phyloP scores from a whole-genome alignment of 257 asterid species.

The Ballota nigra region DNA sequence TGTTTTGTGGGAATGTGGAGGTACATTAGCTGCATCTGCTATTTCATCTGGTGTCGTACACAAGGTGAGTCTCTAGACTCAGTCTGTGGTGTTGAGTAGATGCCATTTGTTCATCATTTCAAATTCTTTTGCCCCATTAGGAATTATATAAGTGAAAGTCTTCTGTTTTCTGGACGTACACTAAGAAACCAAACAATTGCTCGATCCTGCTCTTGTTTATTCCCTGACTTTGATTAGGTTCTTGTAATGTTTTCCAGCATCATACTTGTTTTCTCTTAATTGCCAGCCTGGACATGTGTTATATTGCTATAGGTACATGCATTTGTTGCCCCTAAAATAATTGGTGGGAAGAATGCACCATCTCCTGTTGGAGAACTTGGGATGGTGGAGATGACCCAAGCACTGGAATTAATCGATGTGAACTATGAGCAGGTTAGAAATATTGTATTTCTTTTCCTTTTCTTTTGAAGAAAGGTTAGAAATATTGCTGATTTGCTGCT shows the following conservation, averaged over 20 bases:
- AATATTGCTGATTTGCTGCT: conserved; percentile 8
- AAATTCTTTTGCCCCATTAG: not conserved
- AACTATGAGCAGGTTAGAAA: conserved; percentile 71
- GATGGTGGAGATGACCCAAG: conserved; percentile 99
- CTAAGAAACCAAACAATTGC: not conserved
- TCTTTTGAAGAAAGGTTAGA: not conserved
- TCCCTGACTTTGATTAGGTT: not conserved
- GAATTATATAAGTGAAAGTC: not conserved
- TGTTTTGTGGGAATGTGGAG: conserved; percentile 97
- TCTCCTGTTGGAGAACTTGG: conserved; percentile 98
- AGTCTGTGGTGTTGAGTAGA: not conserved
- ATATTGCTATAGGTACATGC: conserved; percentile 71
- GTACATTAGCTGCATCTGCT: conserved; percentile 94
- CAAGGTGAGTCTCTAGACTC: conserved; percentile 57
- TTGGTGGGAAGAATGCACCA: conserved; percentile 93
- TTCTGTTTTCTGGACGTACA: not conserved
- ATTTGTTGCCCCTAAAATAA: conserved; percentile 92
- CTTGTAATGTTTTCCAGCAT: not conserved
- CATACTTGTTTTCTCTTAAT: not conserved
- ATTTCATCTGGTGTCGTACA: conserved; percentile 86
- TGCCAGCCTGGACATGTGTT: not conserved
- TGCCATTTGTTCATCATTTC: not conserved
- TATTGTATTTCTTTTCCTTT: not conserved
- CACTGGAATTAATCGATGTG: conserved; percentile 76
- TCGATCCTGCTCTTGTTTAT: not conserved